Base-by-base conservation (phyloP, 1,139 yeast species). In the Yamadazyma jaroonii region DNA sequence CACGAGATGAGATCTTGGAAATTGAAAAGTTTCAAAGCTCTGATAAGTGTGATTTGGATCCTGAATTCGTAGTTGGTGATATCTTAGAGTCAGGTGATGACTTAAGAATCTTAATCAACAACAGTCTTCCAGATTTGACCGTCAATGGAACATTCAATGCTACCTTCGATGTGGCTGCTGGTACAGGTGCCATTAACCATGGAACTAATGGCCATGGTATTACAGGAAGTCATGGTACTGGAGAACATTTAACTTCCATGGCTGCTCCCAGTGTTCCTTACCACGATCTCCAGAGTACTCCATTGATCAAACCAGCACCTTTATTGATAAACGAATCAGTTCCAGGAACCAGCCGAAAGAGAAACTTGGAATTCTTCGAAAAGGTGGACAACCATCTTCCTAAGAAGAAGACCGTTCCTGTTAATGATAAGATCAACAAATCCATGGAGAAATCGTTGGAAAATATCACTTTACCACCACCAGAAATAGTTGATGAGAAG, bases 1-100 rank as follows among this genome's bases (percentile, higher is more conserved):
- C 92, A 0, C 67, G 69, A 24, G 81, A 76, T 37, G 72, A 66
- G 2, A 67, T 72, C 0, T 54, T 84, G 11, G 65, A 64, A 4
- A 75, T 85, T 27, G 62, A 71, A 15, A 73, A 77, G 35, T 59
- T 84, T 8, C 92, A 84, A 52, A 90, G 85, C 54, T 57, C 60
- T 23, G 74, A 77, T 42, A 70, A 71, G 43, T 84, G 89, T 50
- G 95, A 86, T 54, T 61, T 86, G 46, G 95, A 85, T 56, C 88
- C 89, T 0, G 95, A 84, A 41, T 85, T 79, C 48, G 45, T 58
- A 4, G 81, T 80, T 0, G 72, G 72, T 7, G 87, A 83, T 47
- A 80, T 84, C 6, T 82, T 85, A 50, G 69, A 62, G 24, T 63
- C 69, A 21, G 79, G 77, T 30, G 81, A 77, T 44, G 58, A 74